phyloP scores from a whole-genome alignment of 2,329 filamentous ascomycete genomes.

The Calonectria pauciramosa region DNA sequence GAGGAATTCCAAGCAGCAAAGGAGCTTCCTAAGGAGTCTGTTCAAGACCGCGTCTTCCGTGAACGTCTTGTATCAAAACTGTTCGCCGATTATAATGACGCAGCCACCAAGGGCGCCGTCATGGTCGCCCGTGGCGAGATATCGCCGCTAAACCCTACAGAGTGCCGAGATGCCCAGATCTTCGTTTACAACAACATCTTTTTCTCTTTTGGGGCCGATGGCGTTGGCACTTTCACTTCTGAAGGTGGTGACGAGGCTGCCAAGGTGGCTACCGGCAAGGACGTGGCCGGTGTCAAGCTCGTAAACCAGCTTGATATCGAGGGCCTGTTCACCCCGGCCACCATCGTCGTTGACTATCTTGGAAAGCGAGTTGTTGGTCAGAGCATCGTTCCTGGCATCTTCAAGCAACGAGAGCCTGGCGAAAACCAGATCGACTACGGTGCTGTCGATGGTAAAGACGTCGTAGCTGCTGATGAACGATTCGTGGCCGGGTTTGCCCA shows the following conservation, averaged over 20 bases:
- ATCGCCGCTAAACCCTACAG: conserved; percentile 93
- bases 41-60: conserved; percentile 96
- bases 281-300: conserved; percentile 91
- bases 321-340: conserved; percentile 94
- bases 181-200: conserved; percentile 99
- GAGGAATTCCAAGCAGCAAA: conserved; percentile 98
- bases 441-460: conserved; percentile 96
- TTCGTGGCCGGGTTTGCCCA: conserved; percentile 90
- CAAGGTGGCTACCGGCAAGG: conserved; percentile 95
- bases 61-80: conserved; percentile 95
- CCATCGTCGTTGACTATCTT: conserved; percentile 95
- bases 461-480: conserved; percentile 89
- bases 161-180: conserved; percentile 93
- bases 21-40: conserved; percentile 91
- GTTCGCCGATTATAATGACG: conserved; percentile 97
- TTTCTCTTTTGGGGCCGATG: conserved; percentile 98
- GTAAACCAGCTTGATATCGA: conserved; percentile 98
- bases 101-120: conserved; percentile 90
- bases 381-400: conserved; percentile 98
- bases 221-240: conserved; percentile 95
- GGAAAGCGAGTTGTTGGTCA: conserved; percentile 98
- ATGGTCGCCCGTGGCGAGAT: conserved; percentile 94
- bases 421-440: conserved; percentile 99
- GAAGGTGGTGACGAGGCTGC: conserved; percentile 98
- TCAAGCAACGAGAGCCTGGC: conserved; percentile 96